Conservation (phyloP, 148 eudicot species). For the Rhododendron mucronatum region DNA sequence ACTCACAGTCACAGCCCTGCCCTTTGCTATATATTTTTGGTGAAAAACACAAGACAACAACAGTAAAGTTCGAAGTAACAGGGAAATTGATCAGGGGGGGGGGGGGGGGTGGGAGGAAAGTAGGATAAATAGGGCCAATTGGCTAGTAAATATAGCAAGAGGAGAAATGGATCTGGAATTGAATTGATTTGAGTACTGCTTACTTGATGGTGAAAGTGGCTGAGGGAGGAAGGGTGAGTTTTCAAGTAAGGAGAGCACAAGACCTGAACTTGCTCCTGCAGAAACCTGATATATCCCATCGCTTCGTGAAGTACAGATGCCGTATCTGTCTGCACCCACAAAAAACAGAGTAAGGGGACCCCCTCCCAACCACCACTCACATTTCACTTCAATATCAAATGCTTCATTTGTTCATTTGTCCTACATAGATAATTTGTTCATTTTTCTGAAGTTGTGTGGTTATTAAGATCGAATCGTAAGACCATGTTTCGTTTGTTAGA, state of each 20-base stretch:
- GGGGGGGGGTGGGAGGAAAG: neutral
- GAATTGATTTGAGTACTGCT: constrained; percentile 3
- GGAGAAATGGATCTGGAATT: neutral
- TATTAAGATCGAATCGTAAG: neutral
- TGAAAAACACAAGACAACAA: neutral
- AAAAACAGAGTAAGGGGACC: neutral
- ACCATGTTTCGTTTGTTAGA: neutral
- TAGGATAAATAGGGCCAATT: neutral
- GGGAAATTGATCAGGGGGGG: neutral
- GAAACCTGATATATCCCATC: constrained; percentile 54
- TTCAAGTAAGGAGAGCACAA: constrained; percentile 50
- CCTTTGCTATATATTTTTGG: neutral
- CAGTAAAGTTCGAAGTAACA: neutral
- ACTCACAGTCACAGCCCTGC: neutral
- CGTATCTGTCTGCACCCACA: constrained; percentile 47
- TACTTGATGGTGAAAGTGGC: constrained; percentile 5
- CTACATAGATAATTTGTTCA: neutral
- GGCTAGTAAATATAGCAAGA: neutral
- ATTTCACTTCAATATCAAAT: neutral
- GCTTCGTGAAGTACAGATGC: constrained; percentile 70
- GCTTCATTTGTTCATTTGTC: neutral
- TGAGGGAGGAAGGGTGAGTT: constrained; percentile 13
- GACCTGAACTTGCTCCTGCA: constrained; percentile 62
- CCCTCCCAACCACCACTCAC: neutral
- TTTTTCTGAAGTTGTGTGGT: neutral